These are phyloP conservation scores for Neurospora tetraspora DNA, from an alignment of 495 filamentous ascomycete species.

Conservation along the genomic window DNA sequence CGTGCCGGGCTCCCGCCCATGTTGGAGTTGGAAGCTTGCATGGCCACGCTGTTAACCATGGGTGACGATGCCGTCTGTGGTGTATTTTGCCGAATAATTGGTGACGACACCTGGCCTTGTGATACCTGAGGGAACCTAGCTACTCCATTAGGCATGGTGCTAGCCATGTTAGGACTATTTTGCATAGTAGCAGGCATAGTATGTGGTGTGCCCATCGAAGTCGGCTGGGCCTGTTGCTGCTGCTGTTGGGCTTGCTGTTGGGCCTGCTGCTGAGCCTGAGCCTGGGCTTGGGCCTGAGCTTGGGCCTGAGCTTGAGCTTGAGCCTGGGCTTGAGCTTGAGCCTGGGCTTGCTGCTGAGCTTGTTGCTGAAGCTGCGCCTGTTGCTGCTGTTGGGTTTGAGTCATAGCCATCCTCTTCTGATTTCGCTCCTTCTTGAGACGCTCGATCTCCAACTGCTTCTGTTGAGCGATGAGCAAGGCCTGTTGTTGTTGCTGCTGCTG, in stretches of 20 bases:
- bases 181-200: not conserved
- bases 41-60: conserved; percentile 58
- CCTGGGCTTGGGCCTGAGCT: conserved; percentile 35
- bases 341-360: conserved; percentile 35
- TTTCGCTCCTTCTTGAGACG: conserved; percentile 3
- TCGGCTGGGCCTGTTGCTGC: not conserved
- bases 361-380: conserved; percentile 33
- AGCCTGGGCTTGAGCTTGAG: conserved; percentile 36
- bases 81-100: conserved; percentile 68
- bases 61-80: conserved; percentile 73
- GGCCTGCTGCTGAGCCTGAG: conserved; percentile 18
- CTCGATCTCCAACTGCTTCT: not conserved
- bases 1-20: conserved; percentile 69
- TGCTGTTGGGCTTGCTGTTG: conserved; percentile 31
- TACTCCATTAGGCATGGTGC: conserved; percentile 43
- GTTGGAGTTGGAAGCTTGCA: conserved; percentile 70
- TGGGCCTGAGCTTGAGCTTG: too few relatives aligned
- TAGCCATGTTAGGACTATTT: not conserved
- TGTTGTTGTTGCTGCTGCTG: conserved; percentile 18
- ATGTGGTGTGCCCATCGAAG: not conserved
- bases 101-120: conserved; percentile 67
- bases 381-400: conserved; percentile 22
- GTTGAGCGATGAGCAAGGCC: not conserved
- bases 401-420: conserved; percentile 10
- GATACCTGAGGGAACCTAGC: conserved; percentile 49